phyloP scores from a whole-genome alignment of 1,284 basidiomycete genomes.

The Irpex lacteus region DNA sequence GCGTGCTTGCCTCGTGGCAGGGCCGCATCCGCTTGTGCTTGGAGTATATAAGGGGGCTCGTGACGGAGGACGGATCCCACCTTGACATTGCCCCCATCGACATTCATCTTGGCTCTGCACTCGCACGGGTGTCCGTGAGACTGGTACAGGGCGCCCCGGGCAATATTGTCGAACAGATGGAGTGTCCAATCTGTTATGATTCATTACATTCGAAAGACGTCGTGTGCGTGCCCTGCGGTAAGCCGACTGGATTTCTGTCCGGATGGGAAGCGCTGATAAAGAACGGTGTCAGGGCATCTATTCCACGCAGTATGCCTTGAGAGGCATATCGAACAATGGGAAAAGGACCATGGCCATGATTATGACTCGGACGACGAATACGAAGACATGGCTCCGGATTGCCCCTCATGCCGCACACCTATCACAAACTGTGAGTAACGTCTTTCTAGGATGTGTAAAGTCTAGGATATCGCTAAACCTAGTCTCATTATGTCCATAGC shows the following conservation, averaged over 20 bases:
- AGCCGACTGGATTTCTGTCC: background rate
- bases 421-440: background rate
- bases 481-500: background rate
- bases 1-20: background rate
- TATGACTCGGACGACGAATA: background rate
- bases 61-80: background rate
- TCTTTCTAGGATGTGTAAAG: background rate
- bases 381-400: background rate
- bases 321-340: background rate
- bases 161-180: background rate
- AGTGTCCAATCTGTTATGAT: background rate
- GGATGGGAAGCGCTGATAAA: background rate
- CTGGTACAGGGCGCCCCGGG: background rate
- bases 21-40: background rate
- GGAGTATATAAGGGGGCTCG: background rate
- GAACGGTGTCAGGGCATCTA: background rate
- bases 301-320: background rate
- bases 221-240: background rate
- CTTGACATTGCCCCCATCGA: background rate
- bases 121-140: background rate
- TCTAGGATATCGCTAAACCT: background rate
- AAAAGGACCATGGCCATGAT: background rate
- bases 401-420: background rate
- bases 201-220: background rate
- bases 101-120: background rate